These are phyloP conservation scores for Posidonia australis DNA, from an alignment of 106 monocot species.

Conservation along the genomic window DNA sequence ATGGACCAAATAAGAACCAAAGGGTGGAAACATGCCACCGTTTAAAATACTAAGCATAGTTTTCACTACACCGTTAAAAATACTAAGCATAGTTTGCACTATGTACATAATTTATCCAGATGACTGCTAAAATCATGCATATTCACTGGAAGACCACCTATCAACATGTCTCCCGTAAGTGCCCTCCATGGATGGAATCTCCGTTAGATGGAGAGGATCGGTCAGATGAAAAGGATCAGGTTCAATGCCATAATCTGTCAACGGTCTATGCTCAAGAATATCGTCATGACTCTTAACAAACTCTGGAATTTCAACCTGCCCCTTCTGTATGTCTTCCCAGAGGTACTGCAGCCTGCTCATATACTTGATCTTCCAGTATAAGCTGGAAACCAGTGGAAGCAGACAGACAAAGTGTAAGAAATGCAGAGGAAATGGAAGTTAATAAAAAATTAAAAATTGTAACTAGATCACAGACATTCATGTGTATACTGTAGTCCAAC, in stretches of 20 bases:
- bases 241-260: constrained; percentile 96
- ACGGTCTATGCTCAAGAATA: constrained; percentile 76
- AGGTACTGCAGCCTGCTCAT: constrained; percentile 81
- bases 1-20: too few species aligned
- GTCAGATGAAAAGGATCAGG: constrained; percentile 70
- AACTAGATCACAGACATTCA: too few species aligned
- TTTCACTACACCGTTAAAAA: too few species aligned
- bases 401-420: too few species aligned
- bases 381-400: constrained; percentile 21
- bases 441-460: too few species aligned
- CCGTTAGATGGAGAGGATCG: constrained; percentile 55
- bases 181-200: constrained; percentile 35
- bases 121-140: constrained; percentile 22
- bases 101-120: not conserved
- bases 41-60: too few species aligned
- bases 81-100: too few species aligned
- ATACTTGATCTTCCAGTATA: constrained; percentile 99
- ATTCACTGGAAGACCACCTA: constrained; percentile 38
- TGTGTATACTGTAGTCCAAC: too few species aligned
- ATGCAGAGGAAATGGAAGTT: too few species aligned
- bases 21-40: too few species aligned
- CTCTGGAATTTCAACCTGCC: constrained; percentile 86
- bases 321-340: constrained; percentile 83
- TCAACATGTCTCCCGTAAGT: constrained; percentile 48
- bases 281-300: constrained; percentile 69